Base-by-base conservation (phyloP, 169 alveolate species). In the Eimeria acervulina region DNA sequence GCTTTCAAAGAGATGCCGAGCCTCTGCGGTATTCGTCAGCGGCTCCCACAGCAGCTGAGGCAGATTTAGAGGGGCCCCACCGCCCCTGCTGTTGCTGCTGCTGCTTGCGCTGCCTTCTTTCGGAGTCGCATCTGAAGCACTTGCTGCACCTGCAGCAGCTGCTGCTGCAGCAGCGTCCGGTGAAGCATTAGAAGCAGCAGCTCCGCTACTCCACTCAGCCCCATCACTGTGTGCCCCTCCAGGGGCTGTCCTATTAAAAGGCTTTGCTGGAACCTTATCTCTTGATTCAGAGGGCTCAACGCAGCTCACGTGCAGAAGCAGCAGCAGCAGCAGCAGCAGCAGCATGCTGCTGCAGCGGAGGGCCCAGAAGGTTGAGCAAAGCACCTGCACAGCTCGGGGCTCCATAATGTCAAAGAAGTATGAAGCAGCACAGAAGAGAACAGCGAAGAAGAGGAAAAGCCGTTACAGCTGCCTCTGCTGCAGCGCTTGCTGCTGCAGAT, bases 41-140 rank as follows among this genome's bases (percentile, higher is more conserved):
- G 88, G 88, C 61, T 78, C 88, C 88, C 88, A 78, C 15, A 78
- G 42, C 88, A 42, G 36, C 33, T 78, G 40, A 36, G n/a, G 61
- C 88, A 78, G 66, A 40, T 78, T 78, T 42, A 78, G 63, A 0
- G 88, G 44, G 2, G 15, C 12, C 7, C 47, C 47, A 6, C 23
- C n/a, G 80, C 42, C 7, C 12, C 47, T 68, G 44, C 15, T 68
- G 47, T 33, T 68, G 80, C 47, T 68, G 80, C 8, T 10, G 80
- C 80, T 68, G 47, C 47, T 68, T 26, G n/a, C 15, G 47, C 47
- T 33, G 5, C 47, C 80, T 3, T 8, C 44, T n/a, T 68, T 68
- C 42, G 15, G 23, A 17, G 17, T 1, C 15, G 28, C 42, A 0
- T 68, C 80, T 15, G 33, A 31, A 4, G 26, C 80, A 68, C 44